Base-by-base conservation (phyloP, 1,139 yeast genomes). In the Kodamaea plutei region DNA sequence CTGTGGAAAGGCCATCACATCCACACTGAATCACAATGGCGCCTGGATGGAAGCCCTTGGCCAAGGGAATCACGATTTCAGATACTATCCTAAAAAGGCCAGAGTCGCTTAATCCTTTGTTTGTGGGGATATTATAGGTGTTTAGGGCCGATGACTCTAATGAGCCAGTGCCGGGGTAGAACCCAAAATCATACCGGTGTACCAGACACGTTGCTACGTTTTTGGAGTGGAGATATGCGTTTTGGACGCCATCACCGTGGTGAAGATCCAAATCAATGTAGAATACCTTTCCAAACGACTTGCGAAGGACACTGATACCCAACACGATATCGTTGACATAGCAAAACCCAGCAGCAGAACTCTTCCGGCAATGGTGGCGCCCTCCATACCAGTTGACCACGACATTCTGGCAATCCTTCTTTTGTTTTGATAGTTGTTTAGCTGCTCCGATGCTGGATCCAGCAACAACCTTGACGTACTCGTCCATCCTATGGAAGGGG, bases 341-440 rank as follows among this genome's bases (percentile, higher is more conserved):
- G 48, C 94, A 83, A 46, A 79, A 83, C 4, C 94, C 94, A 9
- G 83, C 66, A 1, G 87, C 84, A 24, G 49, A 58, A 0, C 66
- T 48, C 41, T 70, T 71, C 23, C 56, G 60, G 5, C 81, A 79
- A 52, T 83, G 94, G 47, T 83, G 93, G 30, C 93, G 54, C 1
- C 94, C 94, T 2, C 93, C 94, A 44, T 76, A 75, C 89, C 89
- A 83, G 46, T 81, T 81, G 26, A 83, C 63, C 0, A 71, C 79
- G 2, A 79, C 58, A 4, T 54, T 45, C 25, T 52, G 55, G 15
- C 35, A 8, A 2, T 21, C 23, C 21, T 30, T 16, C 30, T 39
- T 24, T 28, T 32, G 35, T 9, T 32, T 28, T 2, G 50, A 36
- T 4, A 64, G 48, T 31, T 49, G 56, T 10, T 56, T 58, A 1